These are phyloP conservation scores for Paspalum vaginatum DNA, from an alignment of 176 grass and related monocot species.

Conservation along the genomic window DNA sequence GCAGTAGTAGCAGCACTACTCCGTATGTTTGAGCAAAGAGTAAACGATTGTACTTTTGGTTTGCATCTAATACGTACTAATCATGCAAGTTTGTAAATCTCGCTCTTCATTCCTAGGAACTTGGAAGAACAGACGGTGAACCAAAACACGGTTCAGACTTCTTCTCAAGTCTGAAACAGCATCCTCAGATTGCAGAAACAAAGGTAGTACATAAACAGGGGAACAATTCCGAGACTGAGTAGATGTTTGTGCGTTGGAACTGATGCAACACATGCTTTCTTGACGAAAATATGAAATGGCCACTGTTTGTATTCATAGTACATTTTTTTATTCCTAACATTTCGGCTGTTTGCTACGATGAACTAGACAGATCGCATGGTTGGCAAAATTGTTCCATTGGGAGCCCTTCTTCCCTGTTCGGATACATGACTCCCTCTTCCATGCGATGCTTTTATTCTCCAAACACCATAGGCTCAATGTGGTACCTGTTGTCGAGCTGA, in stretches of 20 bases:
- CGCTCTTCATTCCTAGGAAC: constrained; percentile 30
- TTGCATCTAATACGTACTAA: neutral
- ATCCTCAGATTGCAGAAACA: constrained; percentile 50
- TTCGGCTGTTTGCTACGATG: neutral
- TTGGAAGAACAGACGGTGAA: constrained; percentile 24
- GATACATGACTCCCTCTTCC: constrained; percentile 53
- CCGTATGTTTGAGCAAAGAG: neutral
- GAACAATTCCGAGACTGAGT: no score
- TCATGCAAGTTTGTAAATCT: neutral
- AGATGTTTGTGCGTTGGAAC: no score
- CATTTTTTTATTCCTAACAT: neutral
- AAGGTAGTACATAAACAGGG: constrained; percentile 25
- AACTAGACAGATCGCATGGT: constrained; percentile 50
- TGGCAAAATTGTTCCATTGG: constrained; percentile 57
- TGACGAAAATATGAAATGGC: no score
- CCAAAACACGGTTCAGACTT: constrained; percentile 24
- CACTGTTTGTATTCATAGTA: neutral
- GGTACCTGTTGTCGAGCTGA: constrained; percentile 50
- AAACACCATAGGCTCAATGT: constrained; percentile 65
- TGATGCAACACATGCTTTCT: no score
- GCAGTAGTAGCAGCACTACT: no score
- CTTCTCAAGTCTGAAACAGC: constrained; percentile 36
- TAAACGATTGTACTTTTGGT: neutral
- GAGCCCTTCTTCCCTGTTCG: constrained; percentile 74
- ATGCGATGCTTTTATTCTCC: constrained; percentile 58